Evolutionary conservation across 495 filamentous ascomycete genomes (phyloP).

Genomic region (Neohortaea acidophila): DNA sequence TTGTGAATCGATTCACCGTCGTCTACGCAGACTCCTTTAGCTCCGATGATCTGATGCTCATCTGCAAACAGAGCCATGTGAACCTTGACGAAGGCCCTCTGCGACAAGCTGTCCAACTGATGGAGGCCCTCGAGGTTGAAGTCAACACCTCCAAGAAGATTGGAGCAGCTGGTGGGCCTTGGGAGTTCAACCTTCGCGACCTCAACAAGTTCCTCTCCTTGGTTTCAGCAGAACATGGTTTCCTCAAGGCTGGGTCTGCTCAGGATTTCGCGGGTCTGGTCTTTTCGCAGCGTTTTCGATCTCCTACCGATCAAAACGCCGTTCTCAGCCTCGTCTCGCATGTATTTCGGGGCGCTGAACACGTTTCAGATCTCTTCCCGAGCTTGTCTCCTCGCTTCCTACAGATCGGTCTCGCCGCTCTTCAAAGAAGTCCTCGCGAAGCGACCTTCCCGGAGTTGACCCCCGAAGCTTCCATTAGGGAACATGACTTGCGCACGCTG

Average conservation of each 20-base stretch:
- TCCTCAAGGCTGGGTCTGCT: slow-evolving; percentile 38
- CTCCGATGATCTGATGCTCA: slow-evolving; percentile 61
- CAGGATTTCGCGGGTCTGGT: slow-evolving; percentile 66
- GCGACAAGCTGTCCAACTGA: slow-evolving; percentile 55
- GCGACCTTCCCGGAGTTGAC: neutral
- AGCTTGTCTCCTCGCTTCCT: slow-evolving; percentile 51
- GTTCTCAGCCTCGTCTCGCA: slow-evolving; percentile 48
- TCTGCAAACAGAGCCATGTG: slow-evolving; percentile 65
- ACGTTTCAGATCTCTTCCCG: slow-evolving; percentile 37
- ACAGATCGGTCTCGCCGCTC: slow-evolving; percentile 65
- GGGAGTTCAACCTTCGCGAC: slow-evolving; percentile 96
- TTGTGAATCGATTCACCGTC: slow-evolving; percentile 95
- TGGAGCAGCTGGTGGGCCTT: slow-evolving; percentile 71
- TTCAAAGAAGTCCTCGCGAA: slow-evolving; percentile 37
- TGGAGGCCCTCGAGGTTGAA: slow-evolving; percentile 57
- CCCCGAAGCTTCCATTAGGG: neutral
- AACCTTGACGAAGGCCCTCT: slow-evolving; percentile 39
- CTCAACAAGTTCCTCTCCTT: slow-evolving; percentile 78
- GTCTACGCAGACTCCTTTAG: slow-evolving; percentile 87
- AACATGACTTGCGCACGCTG: slow-evolving; percentile 42
- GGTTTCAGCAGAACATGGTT: slow-evolving; percentile 38
- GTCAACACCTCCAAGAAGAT: slow-evolving; percentile 50
- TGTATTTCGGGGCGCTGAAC: slow-evolving; percentile 32
- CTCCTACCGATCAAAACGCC: slow-evolving; percentile 43
- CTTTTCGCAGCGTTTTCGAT: slow-evolving; percentile 79